Evolutionary conservation across 108 stramenopile genomes (phyloP), one percentile per base, ranked within the genome.

Genomic region (Cyclotella kingstonii): DNA sequence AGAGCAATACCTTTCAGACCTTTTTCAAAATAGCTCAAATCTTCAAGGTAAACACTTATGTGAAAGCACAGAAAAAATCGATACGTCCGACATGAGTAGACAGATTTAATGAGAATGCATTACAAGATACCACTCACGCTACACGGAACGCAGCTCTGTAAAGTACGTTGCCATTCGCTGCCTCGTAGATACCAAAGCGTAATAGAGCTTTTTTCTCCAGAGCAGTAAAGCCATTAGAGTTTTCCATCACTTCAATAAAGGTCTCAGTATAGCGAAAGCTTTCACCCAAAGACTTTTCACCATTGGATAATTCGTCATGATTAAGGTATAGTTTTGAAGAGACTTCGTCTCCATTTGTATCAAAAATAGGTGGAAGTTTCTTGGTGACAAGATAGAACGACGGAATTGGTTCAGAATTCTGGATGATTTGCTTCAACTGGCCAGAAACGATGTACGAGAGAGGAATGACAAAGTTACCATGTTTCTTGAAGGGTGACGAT

Each of bases 131-230:
- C 10, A 68, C 67, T 68, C 47, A 68, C 67, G 63, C 63, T 26
- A 64, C 56, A 44, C 71, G 71, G 35, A 53, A 73, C 19, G 63
- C 55, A 10, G 71, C 62, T n/a, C 71, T 62, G 58, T 40, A 73
- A 0, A 73, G 71, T 21, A 73, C 53, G 29, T 73, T 73, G 2
- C 63, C 62, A 21, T 51, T 29, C 40, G 31, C 38, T 6, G 54
- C 62, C 31, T 73, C 54, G 9, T 58, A 62, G 6, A 73, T 54
- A 15, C 71, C 71, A 39, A 64, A 73, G 14, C 40, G 52, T 33
- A 73, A 54, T 40, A 73, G 54, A 36, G 55, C 42, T 14, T 73
- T 73, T 50, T 73, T 73, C 46, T 73, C 57, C 1, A 73, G 34
- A 0, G 71, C 28, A 41, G 40, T 38, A 9, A 73, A 60, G 12